Evolutionary conservation across 108 stramenopile species (phyloP).

Genomic region (Nitzschia inconspicua): DNA sequence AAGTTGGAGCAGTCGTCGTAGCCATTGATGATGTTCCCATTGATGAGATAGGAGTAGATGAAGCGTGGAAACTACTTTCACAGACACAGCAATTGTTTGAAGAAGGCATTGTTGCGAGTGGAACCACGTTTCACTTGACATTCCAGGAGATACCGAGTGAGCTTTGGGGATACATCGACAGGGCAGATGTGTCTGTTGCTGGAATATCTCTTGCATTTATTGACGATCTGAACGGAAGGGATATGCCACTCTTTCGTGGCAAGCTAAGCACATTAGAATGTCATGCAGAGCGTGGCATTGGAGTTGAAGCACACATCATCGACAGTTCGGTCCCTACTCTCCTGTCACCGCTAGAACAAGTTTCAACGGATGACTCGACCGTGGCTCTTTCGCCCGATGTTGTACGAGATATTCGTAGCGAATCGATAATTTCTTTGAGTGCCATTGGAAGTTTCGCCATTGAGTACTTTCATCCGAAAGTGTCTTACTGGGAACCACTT

Average conservation of each 20-base stretch:
- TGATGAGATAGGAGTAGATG: conserved; percentile 33
- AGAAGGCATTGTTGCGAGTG: not conserved
- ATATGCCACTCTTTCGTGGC: conserved; percentile 60
- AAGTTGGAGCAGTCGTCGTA: conserved; percentile 41
- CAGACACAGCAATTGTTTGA: not conserved
- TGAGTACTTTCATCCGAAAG: conserved; percentile 61
- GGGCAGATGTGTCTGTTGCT: conserved; percentile 25
- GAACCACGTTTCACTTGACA: conserved; percentile 21
- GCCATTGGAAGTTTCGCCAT: conserved; percentile 22
- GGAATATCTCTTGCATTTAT: conserved; percentile 54
- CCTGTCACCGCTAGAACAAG: not conserved
- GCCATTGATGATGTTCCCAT: conserved; percentile 29
- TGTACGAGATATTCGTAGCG: conserved; percentile 16
- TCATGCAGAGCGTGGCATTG: conserved; percentile 43
- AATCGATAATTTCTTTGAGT: conserved; percentile 16
- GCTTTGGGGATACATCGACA: conserved; percentile 39
- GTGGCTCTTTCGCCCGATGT: conserved; percentile 2
- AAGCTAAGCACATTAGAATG: conserved; percentile 25
- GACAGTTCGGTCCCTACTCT: conserved; percentile 24
- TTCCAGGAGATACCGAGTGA: conserved; percentile 48
- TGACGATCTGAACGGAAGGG: conserved; percentile 61
- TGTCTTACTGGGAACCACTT: conserved; percentile 60
- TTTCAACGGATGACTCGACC: not conserved
- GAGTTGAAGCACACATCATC: conserved; percentile 32
- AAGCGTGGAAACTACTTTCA: conserved; percentile 9